Percentiles rank a stretch among this genome's conserved stretches.
Evolutionary conservation across 2,329 filamentous ascomycete genomes (phyloP).

Genomic region (Curvularia eragrostidis): DNA sequence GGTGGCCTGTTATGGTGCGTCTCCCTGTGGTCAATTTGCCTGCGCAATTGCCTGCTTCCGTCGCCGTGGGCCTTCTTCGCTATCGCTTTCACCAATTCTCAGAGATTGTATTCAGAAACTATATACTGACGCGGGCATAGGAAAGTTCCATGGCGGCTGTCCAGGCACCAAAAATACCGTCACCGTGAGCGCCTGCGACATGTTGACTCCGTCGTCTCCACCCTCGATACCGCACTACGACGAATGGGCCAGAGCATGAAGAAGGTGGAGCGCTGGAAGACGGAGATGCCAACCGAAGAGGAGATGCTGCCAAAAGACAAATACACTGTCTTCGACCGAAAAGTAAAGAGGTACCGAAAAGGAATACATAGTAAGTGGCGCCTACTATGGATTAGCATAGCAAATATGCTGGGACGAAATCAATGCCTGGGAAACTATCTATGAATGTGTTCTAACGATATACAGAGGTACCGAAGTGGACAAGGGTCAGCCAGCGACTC

Average conservation of each 20-base stretch:
- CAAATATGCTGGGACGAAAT: background rate
- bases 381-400: background rate
- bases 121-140: constrained; percentile 51
- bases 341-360: constrained; percentile 95
- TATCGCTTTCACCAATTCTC: background rate
- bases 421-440: background rate
- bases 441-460: constrained; percentile 49
- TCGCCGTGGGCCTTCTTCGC: background rate
- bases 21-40: background rate
- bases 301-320: constrained; percentile 98
- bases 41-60: background rate
- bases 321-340: constrained; percentile 97
- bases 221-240: constrained; percentile 77
- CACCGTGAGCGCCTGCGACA: constrained; percentile 57
- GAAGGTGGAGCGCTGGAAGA: constrained; percentile 87
- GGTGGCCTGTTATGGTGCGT: constrained; percentile 50
- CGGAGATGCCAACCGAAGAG: constrained; percentile 91
- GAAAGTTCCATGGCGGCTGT: constrained; percentile 98
- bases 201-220: constrained; percentile 87
- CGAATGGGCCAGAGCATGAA: constrained; percentile 73
- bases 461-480: constrained; percentile 71
- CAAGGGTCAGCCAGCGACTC: constrained; percentile 88
- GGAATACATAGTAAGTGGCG: constrained; percentile 88
- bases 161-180: constrained; percentile 63
- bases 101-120: constrained; percentile 17